Base-by-base conservation (phyloP, 805 yeast genomes). In the Yamadazyma phyllophila region DNA sequence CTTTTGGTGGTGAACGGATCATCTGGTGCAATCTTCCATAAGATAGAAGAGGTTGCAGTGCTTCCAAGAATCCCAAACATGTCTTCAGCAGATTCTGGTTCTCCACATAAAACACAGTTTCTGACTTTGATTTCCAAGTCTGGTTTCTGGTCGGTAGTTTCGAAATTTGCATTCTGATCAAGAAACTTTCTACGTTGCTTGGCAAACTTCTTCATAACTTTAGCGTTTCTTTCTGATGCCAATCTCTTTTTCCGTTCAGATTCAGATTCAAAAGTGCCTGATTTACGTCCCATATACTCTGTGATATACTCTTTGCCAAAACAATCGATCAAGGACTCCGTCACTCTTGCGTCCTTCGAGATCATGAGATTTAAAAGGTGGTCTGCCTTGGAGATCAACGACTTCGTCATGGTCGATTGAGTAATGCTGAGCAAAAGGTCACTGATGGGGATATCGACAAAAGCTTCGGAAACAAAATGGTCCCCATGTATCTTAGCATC, bases 171-270 rank as follows among this genome's bases (percentile, higher is more conserved):
- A 48, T 77, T 75, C 17, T 71, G 63, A 27, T 57, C 64, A 50
- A 74, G 59, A 43, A 79, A 80, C 36, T 63, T 60, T 17, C 63
- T 59, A 44, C 80, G 68, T 52, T 78, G 82, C 46, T 73, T 82
- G 16, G 79, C 77, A 71, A 86, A 80, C 55, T 78, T 83, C 24
- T 73, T 76, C 72, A 84, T 58, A 8, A 85, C 73, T 53, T 76
- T 83, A 36, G 76, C 77, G 56, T 81, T 85, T 44, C 88, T 73
- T 49, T 77, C 76, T 46, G 80, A 74, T 2, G 88, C 87, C n/a
- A 77, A 44, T 48, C 83, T 64, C 59, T 74, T 81, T 46, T 71
- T 73, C 39, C 76, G 73, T 33, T 82, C 88, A 30, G 69, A 56
- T 47, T 79, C 82, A 7, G 82, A 74, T 58, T 82, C 88, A 33